Base-by-base conservation (phyloP, 768 basidiomycete genomes). In the Crucibulum laeve region DNA sequence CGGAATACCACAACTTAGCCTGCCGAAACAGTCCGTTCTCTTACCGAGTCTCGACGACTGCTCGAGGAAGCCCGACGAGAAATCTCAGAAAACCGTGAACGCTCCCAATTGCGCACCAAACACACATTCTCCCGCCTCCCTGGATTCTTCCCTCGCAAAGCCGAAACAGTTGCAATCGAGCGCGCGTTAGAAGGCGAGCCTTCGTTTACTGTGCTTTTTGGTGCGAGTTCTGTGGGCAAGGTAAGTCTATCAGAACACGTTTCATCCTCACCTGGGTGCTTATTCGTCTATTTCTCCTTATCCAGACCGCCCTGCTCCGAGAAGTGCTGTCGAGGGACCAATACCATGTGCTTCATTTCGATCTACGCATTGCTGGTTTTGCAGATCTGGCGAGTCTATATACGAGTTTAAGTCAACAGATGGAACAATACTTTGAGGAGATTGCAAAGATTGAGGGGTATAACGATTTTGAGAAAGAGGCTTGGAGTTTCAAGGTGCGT, bases 261-360 rank as follows among this genome's bases (percentile, higher is more conserved):
- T 41, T 7, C 15, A 19, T 45, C 25, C 25, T 45, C 21, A 33
- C 25, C 36, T 33, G 32, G 18, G 26, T 38, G 4, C 25, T 25
- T 26, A 10, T 34, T 32, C 17, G 25, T 41, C 38, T 24, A 43
- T 43, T 42, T 28, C 10, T 45, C n/a, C 15, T 36, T 24, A 14
- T 25, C 19, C 53, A 89, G 82, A 92, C 90, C 4, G 80, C 84
- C 0, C 74, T 92, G 5, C 69, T 91, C 10, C 76, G 88, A 35
- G 85, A 91, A 62, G 79, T 91, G 21, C 77, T 92, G 19, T 80
- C 79, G 8, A 67, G 70, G 15, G 73, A 80, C 7, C 68, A 67
- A 39, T 91, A 84, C 55, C 86, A 89, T 63, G 86, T 91, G 42
- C 73, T 91, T 38, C 84, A 89, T 55, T 87, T 91, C 51, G 88